These are phyloP conservation scores for Neurospora hispaniola DNA, from an alignment of 495 filamentous ascomycete genomes.

Conservation along the genomic window DNA sequence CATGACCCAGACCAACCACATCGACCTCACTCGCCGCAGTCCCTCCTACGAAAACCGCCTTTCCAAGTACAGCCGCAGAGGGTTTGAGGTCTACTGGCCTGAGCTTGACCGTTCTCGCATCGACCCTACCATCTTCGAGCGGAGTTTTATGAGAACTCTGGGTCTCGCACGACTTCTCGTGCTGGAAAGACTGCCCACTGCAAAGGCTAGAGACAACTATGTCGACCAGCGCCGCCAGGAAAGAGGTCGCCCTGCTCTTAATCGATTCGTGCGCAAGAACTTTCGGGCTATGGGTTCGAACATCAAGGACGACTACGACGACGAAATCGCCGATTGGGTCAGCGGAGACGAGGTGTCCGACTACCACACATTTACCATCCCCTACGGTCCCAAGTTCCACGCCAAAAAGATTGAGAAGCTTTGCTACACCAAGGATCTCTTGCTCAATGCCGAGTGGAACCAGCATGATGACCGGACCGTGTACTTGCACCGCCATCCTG, in stretches of 20 bases:
- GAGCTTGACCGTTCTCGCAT: conserved; percentile 58
- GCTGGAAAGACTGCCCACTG: conserved; percentile 63
- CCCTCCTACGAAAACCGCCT: conserved; percentile 80
- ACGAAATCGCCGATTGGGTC: conserved; percentile 75
- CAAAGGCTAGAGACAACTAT: conserved; percentile 54
- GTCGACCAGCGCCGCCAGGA: conserved; percentile 53
- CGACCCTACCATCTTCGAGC: conserved; percentile 76
- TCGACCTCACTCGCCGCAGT: conserved; percentile 68
- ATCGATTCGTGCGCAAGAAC: conserved; percentile 16
- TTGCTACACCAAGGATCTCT: conserved; percentile 64
- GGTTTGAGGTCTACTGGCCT: conserved; percentile 73
- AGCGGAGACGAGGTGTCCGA: conserved; percentile 60
- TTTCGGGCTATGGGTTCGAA: conserved; percentile 38
- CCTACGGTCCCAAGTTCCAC: conserved; percentile 60
- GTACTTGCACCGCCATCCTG: conserved; percentile 69
- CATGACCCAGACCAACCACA: conserved; percentile 67
- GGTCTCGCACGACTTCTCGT: conserved; percentile 73
- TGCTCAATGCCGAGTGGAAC: conserved; percentile 86
- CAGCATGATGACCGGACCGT: conserved; percentile 56
- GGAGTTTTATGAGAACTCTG: conserved; percentile 60
- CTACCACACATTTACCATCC: conserved; percentile 70
- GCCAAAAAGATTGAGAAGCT: conserved; percentile 68
- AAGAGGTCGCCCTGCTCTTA: conserved; percentile 47
- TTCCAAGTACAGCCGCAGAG: conserved; percentile 76
- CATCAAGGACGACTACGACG: conserved; percentile 59